Percentiles rank a stretch among this genome's conserved stretches.
phyloP scores from a whole-genome alignment of 495 filamentous ascomycete species.

The Aspergillus campestris region DNA sequence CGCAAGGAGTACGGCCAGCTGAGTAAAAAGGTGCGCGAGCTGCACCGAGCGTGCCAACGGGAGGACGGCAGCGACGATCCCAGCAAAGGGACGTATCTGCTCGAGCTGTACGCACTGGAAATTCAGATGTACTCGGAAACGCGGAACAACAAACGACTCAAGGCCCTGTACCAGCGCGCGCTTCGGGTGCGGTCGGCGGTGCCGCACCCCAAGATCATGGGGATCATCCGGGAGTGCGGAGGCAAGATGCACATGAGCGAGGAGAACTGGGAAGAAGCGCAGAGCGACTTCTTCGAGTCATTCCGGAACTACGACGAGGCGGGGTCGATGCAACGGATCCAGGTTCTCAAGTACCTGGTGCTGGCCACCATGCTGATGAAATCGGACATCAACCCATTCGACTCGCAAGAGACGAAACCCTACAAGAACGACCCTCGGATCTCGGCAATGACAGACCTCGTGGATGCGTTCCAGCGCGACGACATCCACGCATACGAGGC shows the following conservation, averaged over 20 bases:
- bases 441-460: conserved; percentile 91
- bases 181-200: conserved; percentile 89
- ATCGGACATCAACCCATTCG: conserved; percentile 98
- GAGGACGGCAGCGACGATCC: conserved; percentile 88
- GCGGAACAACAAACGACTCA: conserved; percentile 93
- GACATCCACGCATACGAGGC: conserved; percentile 88
- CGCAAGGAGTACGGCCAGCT: conserved; percentile 79
- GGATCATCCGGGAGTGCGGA: conserved; percentile 95
- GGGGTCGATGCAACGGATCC: conserved; percentile 89
- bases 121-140: conserved; percentile 99
- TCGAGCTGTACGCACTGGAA: conserved; percentile 94
- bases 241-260: conserved; percentile 99
- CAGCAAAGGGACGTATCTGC: conserved; percentile 90
- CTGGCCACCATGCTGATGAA: conserved; percentile 98
- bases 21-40: conserved; percentile 73
- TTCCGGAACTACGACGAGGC: conserved; percentile 99
- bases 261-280: conserved; percentile 97
- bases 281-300: conserved; percentile 96
- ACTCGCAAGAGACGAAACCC: conserved; percentile 98
- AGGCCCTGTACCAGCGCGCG: conserved; percentile 83
- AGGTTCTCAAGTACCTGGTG: conserved; percentile 95
- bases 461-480: conserved; percentile 92
- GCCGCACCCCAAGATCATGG: conserved; percentile 97
- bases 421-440: conserved; percentile 95
- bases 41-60: conserved; percentile 83